Conservation (phyloP, 306 rosid genomes). For the Heteromeles arbutifolia region DNA sequence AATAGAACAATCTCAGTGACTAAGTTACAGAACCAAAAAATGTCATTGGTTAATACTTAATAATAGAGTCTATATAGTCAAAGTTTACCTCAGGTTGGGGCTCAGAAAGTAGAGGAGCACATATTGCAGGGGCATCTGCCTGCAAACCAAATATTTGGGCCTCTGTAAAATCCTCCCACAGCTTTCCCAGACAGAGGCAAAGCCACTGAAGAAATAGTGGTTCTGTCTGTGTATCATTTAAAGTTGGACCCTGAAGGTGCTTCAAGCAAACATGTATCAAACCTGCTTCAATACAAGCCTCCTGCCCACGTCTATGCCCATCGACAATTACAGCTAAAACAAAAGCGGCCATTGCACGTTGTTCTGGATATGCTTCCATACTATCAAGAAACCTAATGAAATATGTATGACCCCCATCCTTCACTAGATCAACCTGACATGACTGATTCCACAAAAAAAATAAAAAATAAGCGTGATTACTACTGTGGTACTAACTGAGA, state of each 20-base stretch:
- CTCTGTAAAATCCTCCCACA: slow-evolving; percentile 85
- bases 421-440: slow-evolving; percentile 96
- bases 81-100: slow-evolving; percentile 87
- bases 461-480: not conserved
- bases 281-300: slow-evolving; percentile 86
- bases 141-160: slow-evolving; percentile 79
- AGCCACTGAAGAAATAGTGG: slow-evolving; percentile 98
- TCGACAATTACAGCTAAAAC: slow-evolving; percentile 97
- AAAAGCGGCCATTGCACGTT: slow-evolving; percentile 98
- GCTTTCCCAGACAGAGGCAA: slow-evolving; percentile 92
- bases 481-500: not conserved
- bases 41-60: not conserved
- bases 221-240: slow-evolving; percentile 75
- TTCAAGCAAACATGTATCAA: slow-evolving; percentile 77
- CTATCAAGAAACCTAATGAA: slow-evolving; percentile 96
- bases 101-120: slow-evolving; percentile 59
- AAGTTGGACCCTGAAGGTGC: slow-evolving; percentile 82
- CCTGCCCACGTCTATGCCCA: slow-evolving; percentile 92
- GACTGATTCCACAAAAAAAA: slow-evolving; percentile 43
- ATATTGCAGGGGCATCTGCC: slow-evolving; percentile 72
- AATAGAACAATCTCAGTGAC: slow-evolving; percentile 12
- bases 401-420: slow-evolving; percentile 90
- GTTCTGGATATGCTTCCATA: slow-evolving; percentile 85
- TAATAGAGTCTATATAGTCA: slow-evolving; percentile 6
- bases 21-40: slow-evolving; percentile 3